Evolutionary conservation across 257 asterid genomes (phyloP), one percentile per base, ranked within the genome.

Genomic region (Verbena officinalis): DNA sequence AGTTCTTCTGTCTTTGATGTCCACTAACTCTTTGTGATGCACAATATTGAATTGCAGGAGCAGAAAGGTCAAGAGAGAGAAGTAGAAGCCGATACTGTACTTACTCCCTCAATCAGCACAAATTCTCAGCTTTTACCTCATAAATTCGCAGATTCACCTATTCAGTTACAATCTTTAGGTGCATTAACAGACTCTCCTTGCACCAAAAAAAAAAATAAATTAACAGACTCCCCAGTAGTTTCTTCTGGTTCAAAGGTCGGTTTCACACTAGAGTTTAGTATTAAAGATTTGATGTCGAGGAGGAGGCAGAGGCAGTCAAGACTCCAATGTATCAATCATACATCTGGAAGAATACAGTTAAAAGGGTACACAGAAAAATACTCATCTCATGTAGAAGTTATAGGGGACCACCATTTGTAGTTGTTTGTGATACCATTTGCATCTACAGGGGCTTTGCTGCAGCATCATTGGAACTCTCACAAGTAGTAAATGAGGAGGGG

Each of bases 401-500:
- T 58, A 22, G 48, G 34, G 50, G 65, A 6, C 55, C 30, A 5
- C n/a, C n/a, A 23, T 70, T 24, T 55, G 53, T 56, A 15, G 48
- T 40, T 59, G 44, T 71, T 58, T 61, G 49, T 0, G 13, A 67
- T 42, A 14, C 46, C 62, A 50, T 17, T 53, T 69, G 56, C 55
- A 62, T 65, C 55, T 46, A 11, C 75, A 90, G 97, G 83, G 83
- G 83, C 44, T 90, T 81, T 50, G 52, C 77, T 42, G 97, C 95
- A 46, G 95, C 96, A 76, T 81, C 99, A 48, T 65, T 94, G 67
- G 97, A 86, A 81, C 88, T 83, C 65, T 78, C 95, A 1, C 84
- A 83, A 73, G 68, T 62, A 68, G 76, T 30, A 69, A 83, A 77
- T 78, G 95, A 88, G 48, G 97, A 81, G 68, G 95, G 80, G 52